Evolutionary conservation across 2,329 filamentous ascomycete genomes (phyloP).

Genomic region (Aspergillus puulaauensis): DNA sequence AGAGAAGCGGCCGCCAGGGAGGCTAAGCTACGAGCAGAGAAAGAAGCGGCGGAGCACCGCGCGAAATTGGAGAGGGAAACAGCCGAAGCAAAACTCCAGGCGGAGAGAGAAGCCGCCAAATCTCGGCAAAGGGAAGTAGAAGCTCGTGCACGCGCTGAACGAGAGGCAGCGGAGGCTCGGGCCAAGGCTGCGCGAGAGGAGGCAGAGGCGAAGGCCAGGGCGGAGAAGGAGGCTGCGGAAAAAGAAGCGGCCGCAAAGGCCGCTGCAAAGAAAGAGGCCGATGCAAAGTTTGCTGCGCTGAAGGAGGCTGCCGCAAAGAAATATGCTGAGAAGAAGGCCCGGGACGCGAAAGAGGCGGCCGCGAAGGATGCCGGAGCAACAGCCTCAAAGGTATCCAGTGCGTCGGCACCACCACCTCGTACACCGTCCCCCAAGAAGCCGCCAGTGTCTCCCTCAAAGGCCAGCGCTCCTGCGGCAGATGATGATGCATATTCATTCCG

Average conservation of each 20-base stretch:
- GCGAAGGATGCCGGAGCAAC: constrained; percentile 27
- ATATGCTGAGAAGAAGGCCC: constrained; percentile 38
- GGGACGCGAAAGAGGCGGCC: constrained; percentile 32
- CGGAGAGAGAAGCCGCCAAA: constrained; percentile 23
- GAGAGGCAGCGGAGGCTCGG: constrained; percentile 25
- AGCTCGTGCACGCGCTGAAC: constrained; percentile 20
- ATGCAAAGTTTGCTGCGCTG: constrained; percentile 38
- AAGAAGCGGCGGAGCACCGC: constrained; percentile 36
- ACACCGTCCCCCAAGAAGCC: constrained; percentile 43
- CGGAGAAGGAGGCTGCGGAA: constrained; percentile 53
- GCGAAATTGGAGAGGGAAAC: constrained; percentile 33
- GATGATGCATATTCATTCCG: constrained; percentile 71
- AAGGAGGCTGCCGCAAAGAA: constrained; percentile 42
- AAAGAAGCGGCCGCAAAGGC: constrained; percentile 60
- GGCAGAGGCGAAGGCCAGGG: constrained; percentile 35
- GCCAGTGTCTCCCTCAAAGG: constrained; percentile 23
- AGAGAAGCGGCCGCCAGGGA: constrained; percentile 23
- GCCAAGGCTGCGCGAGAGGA: constrained; percentile 22
- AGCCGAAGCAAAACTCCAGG: constrained; percentile 25
- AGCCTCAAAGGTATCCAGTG: constrained; percentile 27
- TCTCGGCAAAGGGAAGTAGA: constrained; percentile 21
- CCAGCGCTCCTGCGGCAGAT: constrained; percentile 50
- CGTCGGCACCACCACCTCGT: constrained; percentile 26
- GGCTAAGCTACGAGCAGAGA: constrained; percentile 30
- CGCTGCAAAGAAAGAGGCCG: constrained; percentile 37